Evolutionary conservation across 345 rosid species (phyloP).

Genomic region (Salix suchowensis): DNA sequence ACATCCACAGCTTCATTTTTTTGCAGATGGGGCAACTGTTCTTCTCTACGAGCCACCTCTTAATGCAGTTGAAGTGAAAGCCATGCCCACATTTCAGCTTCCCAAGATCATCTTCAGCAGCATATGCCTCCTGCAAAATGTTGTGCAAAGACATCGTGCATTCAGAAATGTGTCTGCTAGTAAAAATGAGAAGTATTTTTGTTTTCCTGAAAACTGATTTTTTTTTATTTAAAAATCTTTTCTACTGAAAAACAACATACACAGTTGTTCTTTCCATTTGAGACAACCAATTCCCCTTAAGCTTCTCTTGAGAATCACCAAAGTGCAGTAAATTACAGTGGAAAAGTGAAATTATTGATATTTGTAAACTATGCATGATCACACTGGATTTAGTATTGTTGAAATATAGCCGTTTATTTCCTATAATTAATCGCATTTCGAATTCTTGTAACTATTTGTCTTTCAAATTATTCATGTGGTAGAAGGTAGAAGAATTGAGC

Average conservation of each 20-base stretch:
- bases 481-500: not conserved
- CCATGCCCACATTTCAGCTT: slow-evolving; percentile 38
- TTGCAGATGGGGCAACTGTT: slow-evolving; percentile 45
- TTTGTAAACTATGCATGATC: not conserved
- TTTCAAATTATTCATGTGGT: not conserved
- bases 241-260: not conserved
- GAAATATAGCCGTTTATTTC: too few species aligned
- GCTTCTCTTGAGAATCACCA: not conserved
- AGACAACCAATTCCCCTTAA: not conserved
- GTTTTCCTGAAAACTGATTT: not conserved
- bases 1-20: slow-evolving; percentile 13
- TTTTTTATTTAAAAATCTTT: too few species aligned
- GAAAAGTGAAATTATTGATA: not conserved
- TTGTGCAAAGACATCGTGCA: not conserved
- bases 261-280: not conserved
- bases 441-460: not conserved
- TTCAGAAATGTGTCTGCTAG: not conserved
- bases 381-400: not conserved
- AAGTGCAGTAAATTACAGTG: not conserved
- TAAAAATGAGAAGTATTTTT: too few species aligned
- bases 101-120: slow-evolving; percentile 22
- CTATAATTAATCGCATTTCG: too few species aligned
- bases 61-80: slow-evolving; percentile 36
- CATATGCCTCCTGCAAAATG: slow-evolving; percentile 31
- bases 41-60: slow-evolving; percentile 30